Base-by-base conservation (phyloP, 2,329 filamentous ascomycete genomes). In the Remersonia thermophila region DNA sequence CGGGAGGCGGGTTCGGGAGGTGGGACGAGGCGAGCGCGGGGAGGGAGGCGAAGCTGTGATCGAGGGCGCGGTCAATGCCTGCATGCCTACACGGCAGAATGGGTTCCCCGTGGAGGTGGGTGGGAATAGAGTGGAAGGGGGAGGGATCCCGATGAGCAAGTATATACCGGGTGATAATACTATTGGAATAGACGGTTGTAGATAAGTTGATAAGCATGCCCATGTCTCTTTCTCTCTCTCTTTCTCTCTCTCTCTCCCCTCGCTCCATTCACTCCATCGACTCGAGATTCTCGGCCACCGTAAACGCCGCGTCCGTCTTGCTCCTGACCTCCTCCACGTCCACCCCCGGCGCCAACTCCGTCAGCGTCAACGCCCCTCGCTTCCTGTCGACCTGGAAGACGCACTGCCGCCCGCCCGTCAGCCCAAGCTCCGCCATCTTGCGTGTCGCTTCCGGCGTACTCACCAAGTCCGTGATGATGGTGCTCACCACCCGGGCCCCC, bases 401-500 rank as follows among this genome's bases (percentile, higher is more conserved):
- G 43, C 77, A 79, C 69, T 77, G 39, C 9, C 18, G 5, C 20
- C 4, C 23, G 5, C 17, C n/a, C 9, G 28, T 37, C 23, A 39
- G 33, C 13, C 29, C n/a, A 14, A 25, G 23, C 27, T 6, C 9
- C 7, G 8, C 2, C 16, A n/a, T 12, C n/a, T 27, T 31, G 3
- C 11, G 9, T 13, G 12, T 1, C 7, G 25, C 26, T n/a, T 13
- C 20, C 11, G 11, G 30, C 30, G 7, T 5, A 66, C 73, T 60
- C 54, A 78, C 77, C 52, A 89, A 55, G 46, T 91, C 78, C 0
- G 77, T 83, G 39, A 82, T 80, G 39, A 83, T 80, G 3, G 75
- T 80, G 62, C 74, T 80, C 7, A 81, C 77, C n/a, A 75, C 73
- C 26, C 65, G 62, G 26, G 71, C 73, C 1, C 78, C 78, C 0